Evolutionary conservation across 2,329 filamentous ascomycete genomes (phyloP), one percentile per base, ranked within the genome.

Genomic region (Trichoderma atrobrunneum): DNA sequence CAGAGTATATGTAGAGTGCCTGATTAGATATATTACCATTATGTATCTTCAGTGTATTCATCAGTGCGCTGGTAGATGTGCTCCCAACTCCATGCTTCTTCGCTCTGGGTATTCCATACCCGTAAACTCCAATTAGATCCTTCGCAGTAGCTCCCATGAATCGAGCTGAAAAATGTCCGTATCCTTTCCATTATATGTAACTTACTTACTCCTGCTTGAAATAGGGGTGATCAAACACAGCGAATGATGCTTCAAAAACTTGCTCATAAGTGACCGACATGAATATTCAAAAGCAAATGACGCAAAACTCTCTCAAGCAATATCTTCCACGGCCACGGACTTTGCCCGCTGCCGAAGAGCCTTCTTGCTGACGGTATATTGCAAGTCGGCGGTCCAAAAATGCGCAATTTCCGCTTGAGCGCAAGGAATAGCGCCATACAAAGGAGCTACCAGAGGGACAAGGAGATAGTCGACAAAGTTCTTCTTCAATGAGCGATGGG

Each of bases 291-390:
- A 61, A 7, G 3, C 6, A 24, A 56, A 43, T 12, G 10, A 18
- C 30, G 28, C 18, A n/a, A 7, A 39, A 7, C 12, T 24, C 73
- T n/a, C 73, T 75, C 24, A 73, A 77, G 83, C 85, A 81, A 87
- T 83, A 56, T 84, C 80, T 30, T 81, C 82, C n/a, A 80, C 80
- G 57, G 80, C 82, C 65, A 84, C 74, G 3, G 84, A 83, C 72
- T 85, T 85, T 36, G 83, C 81, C 74, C 85, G 81, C 79, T 87
- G 84, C 72, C 87, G 43, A 21, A 43, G 36, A 48, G 51, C 87
- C 78, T 93, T 93, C 80, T 90, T 89, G 82, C 90, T 92, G 77
- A 93, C 91, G 0, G 89, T 87, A 80, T 93, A 93, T 12, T 91
- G 89, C 75, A 93, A 79, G 71, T 91, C 85, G 39, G 90, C 83